A percentile compares a stretch with the other conserved stretches of the same genome.
These are phyloP conservation scores for Physcomitrellopsis africana DNA, from an alignment of 225 moss, liverwort and hornwort species.

Conservation along the genomic window DNA sequence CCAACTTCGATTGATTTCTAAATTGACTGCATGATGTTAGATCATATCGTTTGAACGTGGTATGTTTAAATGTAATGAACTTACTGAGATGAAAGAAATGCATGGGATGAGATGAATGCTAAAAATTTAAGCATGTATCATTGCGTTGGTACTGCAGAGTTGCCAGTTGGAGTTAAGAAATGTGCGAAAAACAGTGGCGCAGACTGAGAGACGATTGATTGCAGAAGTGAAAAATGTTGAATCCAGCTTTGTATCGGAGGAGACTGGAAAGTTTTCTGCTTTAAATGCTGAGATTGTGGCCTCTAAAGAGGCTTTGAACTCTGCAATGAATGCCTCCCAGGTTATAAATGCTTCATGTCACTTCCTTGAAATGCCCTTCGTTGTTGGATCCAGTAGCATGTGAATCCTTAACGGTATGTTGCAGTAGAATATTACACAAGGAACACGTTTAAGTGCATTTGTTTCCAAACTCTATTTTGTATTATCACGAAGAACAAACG, in stretches of 20 bases:
- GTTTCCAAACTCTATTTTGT: not conserved
- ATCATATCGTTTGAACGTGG: not conserved
- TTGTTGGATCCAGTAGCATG: not conserved
- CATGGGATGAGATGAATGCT: not conserved
- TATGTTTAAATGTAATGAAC: not conserved
- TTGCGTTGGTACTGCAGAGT: slow-evolving; percentile 42
- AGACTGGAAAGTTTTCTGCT: slow-evolving; percentile 23
- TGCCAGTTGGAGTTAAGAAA: slow-evolving; percentile 40
- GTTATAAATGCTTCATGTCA: slow-evolving; percentile 26
- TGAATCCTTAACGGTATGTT: not conserved
- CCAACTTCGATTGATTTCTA: not conserved
- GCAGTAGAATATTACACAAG: not conserved
- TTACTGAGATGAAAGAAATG: not conserved
- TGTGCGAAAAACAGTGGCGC: slow-evolving; percentile 11
- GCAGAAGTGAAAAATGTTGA: slow-evolving; percentile 40
- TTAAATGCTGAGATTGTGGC: slow-evolving; percentile 40
- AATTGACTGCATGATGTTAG: too few relatives aligned
- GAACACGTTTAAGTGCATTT: not conserved
- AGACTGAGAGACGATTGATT: slow-evolving; percentile 36
- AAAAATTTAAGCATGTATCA: not conserved
- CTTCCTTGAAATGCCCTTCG: not conserved
- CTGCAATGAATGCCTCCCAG: slow-evolving; percentile 58
- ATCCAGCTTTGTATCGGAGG: slow-evolving; percentile 41
- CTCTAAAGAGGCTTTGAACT: slow-evolving; percentile 59
- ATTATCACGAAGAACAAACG: not conserved